A percentile compares a stretch with the other conserved stretches of the same genome.
Evolutionary conservation across 768 basidiomycete genomes (phyloP).

Genomic region (Neoboletus brunneissimus): DNA sequence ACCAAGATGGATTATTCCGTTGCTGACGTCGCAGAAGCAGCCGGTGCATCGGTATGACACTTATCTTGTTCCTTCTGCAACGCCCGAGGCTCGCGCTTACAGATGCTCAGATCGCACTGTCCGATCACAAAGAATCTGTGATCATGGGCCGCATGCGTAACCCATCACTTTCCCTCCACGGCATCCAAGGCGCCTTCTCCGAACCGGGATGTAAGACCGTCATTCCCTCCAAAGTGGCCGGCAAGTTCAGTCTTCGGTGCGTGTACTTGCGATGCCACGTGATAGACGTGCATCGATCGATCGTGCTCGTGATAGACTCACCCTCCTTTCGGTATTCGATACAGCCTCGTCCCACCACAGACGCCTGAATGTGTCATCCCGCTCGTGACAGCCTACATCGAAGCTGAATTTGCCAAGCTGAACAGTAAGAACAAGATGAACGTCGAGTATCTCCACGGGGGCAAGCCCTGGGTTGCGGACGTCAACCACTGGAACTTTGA

Average conservation of each 20-base stretch:
- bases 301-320: not conserved
- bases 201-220: conserved; percentile 85
- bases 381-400: conserved; percentile 66
- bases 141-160: conserved; percentile 94
- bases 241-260: conserved; percentile 93
- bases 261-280: conserved; percentile 18
- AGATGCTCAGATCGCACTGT: conserved; percentile 53
- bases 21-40: conserved; percentile 70
- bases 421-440: conserved; percentile 78
- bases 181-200: conserved; percentile 94
- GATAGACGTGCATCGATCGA: not conserved
- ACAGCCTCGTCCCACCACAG: conserved; percentile 81
- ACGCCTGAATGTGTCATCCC: conserved; percentile 72
- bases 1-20: conserved; percentile 69
- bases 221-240: conserved; percentile 84
- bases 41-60: conserved; percentile 53
- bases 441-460: conserved; percentile 73
- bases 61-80: not conserved
- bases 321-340: not conserved
- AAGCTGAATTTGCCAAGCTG: conserved; percentile 81
- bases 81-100: not conserved
- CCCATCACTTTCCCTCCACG: conserved; percentile 88
- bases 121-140: conserved; percentile 69
- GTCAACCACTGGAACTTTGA: conserved; percentile 90
- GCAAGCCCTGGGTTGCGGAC: conserved; percentile 88